Evolutionary conservation across 306 rosid species (phyloP).

Genomic region (Fragaria nilgerrensis): DNA sequence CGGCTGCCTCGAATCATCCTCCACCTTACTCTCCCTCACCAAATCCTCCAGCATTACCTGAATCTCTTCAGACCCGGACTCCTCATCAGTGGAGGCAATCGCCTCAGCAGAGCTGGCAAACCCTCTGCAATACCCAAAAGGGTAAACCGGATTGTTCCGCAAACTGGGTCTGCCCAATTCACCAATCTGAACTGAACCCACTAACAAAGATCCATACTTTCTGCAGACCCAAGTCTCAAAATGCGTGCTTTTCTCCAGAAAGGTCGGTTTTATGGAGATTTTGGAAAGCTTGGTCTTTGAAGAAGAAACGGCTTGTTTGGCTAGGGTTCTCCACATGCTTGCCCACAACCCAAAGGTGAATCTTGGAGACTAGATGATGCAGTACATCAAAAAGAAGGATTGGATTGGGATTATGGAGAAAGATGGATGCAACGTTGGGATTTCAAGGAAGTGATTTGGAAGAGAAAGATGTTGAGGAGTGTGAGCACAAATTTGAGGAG

Average conservation of each 20-base stretch:
- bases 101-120: slow-evolving; percentile 71
- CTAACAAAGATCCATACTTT: slow-evolving; percentile 9
- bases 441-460: background rate
- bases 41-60: slow-evolving; percentile 47
- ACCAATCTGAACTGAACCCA: slow-evolving; percentile 25
- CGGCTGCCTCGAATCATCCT: slow-evolving; percentile 33
- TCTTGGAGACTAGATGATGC: background rate
- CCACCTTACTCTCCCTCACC: slow-evolving; percentile 36
- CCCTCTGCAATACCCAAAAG: slow-evolving; percentile 28
- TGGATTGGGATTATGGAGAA: background rate
- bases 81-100: slow-evolving; percentile 56
- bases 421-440: background rate
- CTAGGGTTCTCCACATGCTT: slow-evolving; percentile 63
- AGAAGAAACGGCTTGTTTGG: slow-evolving; percentile 45
- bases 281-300: slow-evolving; percentile 28
- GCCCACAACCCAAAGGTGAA: background rate
- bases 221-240: slow-evolving; percentile 5
- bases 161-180: slow-evolving; percentile 35
- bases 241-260: slow-evolving; percentile 28
- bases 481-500: background rate
- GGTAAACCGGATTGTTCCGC: slow-evolving; percentile 16
- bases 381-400: slow-evolving; percentile 2
- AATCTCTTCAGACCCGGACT: slow-evolving; percentile 57
- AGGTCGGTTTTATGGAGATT: slow-evolving; percentile 16
- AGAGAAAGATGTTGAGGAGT: background rate